Evolutionary conservation across 1,139 yeast species (phyloP).

Genomic region (Debaryomyces sp.): DNA sequence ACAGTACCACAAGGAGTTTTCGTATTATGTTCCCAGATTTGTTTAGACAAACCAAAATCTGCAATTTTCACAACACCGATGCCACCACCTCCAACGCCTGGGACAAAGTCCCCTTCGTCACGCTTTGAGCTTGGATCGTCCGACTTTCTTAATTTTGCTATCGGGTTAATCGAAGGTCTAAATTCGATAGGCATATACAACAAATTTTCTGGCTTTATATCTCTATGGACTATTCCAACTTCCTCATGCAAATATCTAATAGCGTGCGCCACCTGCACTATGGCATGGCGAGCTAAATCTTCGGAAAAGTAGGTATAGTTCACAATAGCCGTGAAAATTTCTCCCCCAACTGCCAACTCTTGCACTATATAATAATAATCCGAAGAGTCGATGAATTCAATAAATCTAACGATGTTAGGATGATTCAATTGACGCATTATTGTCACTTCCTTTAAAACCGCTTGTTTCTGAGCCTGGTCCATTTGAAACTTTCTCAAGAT

Average conservation of each 20-base stretch:
- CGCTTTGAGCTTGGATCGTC: conserved; percentile 51
- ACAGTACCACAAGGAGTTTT: conserved; percentile 68
- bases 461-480: conserved; percentile 56
- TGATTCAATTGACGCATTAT: conserved; percentile 59
- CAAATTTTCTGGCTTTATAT: conserved; percentile 59
- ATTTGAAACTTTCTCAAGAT: conserved; percentile 57
- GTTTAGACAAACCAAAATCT: conserved; percentile 61
- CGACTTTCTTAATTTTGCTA: conserved; percentile 41
- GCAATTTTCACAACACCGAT: conserved; percentile 57
- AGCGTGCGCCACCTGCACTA: conserved; percentile 52
- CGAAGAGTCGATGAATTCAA: conserved; percentile 51
- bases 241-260: conserved; percentile 56
- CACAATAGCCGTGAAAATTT: conserved; percentile 58
- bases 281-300: conserved; percentile 54
- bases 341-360: conserved; percentile 58
- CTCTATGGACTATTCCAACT: conserved; percentile 59
- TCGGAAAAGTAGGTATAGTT: conserved; percentile 59
- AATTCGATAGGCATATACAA: conserved; percentile 65
- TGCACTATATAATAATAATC: conserved; percentile 55
- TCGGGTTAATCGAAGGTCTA: conserved; percentile 39
- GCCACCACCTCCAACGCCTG: conserved; percentile 54
- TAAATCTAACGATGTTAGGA: conserved; percentile 50
- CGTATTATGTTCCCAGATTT: conserved; percentile 59
- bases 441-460: conserved; percentile 59
- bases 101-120: conserved; percentile 55